Evolutionary conservation across 352 stramenopile genomes (phyloP), one percentile per base, ranked within the genome.

Genomic region (Phytophthora aleatoria): DNA sequence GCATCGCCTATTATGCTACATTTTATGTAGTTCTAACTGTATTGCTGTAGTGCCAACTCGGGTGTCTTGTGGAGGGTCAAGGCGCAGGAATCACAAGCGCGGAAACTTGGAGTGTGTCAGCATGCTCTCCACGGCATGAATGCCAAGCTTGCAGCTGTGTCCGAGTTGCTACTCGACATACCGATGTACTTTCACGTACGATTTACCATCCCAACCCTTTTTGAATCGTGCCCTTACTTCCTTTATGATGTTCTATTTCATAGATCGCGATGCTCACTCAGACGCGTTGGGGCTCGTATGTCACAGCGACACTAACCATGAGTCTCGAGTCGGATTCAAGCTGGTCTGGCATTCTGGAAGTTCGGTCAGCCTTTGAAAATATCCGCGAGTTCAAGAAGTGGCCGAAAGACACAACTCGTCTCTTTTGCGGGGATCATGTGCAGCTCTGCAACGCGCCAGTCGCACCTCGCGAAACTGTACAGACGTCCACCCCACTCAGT

Each of bases 201-300:
- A 73, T 28, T 44, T 2, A 7, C 7, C 9, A 6, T 38, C 27
- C 44, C 8, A 20, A 9, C 26, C 38, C 9, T 20, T 54, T 26
- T 20, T 16, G 2, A 1, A 30, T 15, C 11, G 12, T 33, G 15
- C n/a, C 20, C 42, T 51, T 10, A 66, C 60, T 16, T 31, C 7
- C 39, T 24, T 33, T 31, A 24, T n/a, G 20, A 31, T 36, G 31
- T 36, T 12, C 12, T 53, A 55, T 30, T 9, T 12, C 52, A 48
- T 61, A 91, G 83, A 73, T 88, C 30, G 76, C 71, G 27, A 75
- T 85, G 44, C 45, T 92, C 35, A 78, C 79, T n/a, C 82, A 90
- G 60, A 90, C 83, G 3, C 52, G 76, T 48, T 92, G 83, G 83
- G 81, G 79, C 4, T 77, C 80, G 13, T 79, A 74, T 39, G 60